Conservation (phyloP, 2,329 filamentous ascomycete species). For the Laburnicola sp. region DNA sequence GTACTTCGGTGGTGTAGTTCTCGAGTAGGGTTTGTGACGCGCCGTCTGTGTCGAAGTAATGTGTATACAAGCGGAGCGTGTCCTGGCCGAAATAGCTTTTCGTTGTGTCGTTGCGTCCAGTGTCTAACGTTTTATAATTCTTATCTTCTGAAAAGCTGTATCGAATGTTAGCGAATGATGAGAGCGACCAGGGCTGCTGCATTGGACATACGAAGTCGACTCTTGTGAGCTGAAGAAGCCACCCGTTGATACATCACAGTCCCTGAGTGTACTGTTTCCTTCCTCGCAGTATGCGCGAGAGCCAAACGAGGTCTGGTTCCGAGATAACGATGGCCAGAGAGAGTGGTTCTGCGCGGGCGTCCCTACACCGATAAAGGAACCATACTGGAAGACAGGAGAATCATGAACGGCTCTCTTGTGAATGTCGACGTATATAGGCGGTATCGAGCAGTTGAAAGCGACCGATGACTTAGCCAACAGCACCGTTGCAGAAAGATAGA, state of each 20-base stretch:
- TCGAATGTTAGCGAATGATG: conserved; percentile 16
- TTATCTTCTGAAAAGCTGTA: conserved; percentile 29
- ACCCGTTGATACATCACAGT: conserved; percentile 40
- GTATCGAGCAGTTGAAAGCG: conserved; percentile 45
- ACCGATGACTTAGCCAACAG: conserved; percentile 42
- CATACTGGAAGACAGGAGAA: conserved; percentile 47
- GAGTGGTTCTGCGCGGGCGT: conserved; percentile 51
- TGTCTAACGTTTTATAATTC: conserved; percentile 33
- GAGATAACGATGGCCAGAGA: conserved; percentile 48
- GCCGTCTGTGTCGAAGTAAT: conserved; percentile 46
- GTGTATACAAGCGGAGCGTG: conserved; percentile 44
- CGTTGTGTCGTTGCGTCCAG: conserved; percentile 19
- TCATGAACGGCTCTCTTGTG: conserved; percentile 49
- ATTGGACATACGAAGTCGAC: conserved; percentile 36
- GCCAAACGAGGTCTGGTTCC: conserved; percentile 49
- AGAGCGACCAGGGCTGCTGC: background rate
- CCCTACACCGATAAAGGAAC: conserved; percentile 51
- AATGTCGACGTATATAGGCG: conserved; percentile 51
- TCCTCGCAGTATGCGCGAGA: conserved; percentile 41
- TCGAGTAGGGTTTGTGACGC: conserved; percentile 42
- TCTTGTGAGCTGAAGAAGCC: conserved; percentile 38
- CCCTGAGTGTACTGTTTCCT: conserved; percentile 37
- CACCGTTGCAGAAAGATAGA: conserved; percentile 36
- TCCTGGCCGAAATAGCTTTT: conserved; percentile 41
- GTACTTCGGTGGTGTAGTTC: conserved; percentile 42